Percentiles rank a stretch among this genome's conserved stretches.
These are phyloP conservation scores for Actinomucor elegans DNA, from an alignment of 371 early-diverging fungal species.

Conservation along the genomic window DNA sequence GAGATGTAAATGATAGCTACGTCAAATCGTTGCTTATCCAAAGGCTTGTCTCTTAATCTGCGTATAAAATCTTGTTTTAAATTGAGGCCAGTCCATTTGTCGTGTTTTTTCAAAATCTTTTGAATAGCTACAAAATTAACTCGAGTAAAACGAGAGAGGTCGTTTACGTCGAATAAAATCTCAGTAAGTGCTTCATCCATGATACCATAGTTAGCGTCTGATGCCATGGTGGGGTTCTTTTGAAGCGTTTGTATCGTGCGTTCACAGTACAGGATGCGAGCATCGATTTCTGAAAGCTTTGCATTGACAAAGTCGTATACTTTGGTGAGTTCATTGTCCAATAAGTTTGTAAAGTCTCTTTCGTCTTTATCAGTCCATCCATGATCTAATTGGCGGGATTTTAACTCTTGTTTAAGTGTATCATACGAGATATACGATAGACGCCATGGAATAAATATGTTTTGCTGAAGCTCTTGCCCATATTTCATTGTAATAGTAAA, in stretches of 20 bases:
- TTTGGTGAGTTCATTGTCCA: conserved; percentile 91
- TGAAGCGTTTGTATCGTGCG: conserved; percentile 45
- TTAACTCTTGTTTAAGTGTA: conserved; percentile 72
- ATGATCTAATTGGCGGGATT: conserved; percentile 47
- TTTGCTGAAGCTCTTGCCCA: conserved; percentile 67
- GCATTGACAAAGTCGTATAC: conserved; percentile 79
- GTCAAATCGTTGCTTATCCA: conserved; percentile 90
- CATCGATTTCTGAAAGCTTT: conserved; percentile 86
- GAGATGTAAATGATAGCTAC: conserved; percentile 86
- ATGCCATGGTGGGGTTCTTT: conserved; percentile 31
- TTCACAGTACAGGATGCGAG: conserved; percentile 79
- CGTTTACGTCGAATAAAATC: conserved; percentile 86
- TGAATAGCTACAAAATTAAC: conserved; percentile 94
- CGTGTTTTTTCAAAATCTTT: conserved; percentile 96
- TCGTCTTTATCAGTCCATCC: conserved; percentile 76
- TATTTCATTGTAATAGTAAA: too few relatives aligned
- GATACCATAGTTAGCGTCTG: conserved; percentile 57
- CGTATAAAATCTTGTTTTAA: conserved; percentile 66
- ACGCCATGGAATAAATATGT: conserved; percentile 72
- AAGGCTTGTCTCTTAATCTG: conserved; percentile 78
- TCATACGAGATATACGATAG: conserved; percentile 82
- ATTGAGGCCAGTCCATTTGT: conserved; percentile 61
- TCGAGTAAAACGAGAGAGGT: conserved; percentile 90
- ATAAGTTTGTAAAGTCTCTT: conserved; percentile 69
- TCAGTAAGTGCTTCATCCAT: conserved; percentile 80